phyloP scores from a whole-genome alignment of 2,329 filamentous ascomycete species.

The Xylariomycetidae sp. region DNA sequence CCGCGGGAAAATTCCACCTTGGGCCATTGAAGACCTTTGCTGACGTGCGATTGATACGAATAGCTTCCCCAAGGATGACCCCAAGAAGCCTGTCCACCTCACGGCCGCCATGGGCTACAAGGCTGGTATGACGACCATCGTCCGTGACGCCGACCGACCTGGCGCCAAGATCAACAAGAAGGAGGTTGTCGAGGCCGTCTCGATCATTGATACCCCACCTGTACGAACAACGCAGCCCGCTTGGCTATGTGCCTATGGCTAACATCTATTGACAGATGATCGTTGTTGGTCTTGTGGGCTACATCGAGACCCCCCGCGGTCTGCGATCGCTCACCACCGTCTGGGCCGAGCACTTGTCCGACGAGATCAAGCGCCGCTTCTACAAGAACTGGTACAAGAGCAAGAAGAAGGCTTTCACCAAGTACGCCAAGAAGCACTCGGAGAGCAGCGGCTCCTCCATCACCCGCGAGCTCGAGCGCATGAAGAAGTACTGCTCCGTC shows the following conservation, averaged over 20 bases:
- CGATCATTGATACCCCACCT: constrained; percentile 87
- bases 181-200: constrained; percentile 85
- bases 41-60: constrained; percentile 15
- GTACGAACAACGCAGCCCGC: constrained; percentile 84
- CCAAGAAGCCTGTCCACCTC: constrained; percentile 98
- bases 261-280: constrained; percentile 81
- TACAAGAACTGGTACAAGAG: constrained; percentile 99
- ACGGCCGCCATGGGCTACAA: constrained; percentile 99
- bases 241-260: constrained; percentile 68
- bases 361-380: constrained; percentile 99
- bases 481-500: constrained; percentile 99
- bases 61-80: constrained; percentile 99
- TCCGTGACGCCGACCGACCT: constrained; percentile 97
- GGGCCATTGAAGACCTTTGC: constrained; percentile 11
- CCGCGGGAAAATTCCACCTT: too few species aligned
- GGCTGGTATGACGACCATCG: constrained; percentile 99
- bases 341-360: constrained; percentile 98
- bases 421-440: constrained; percentile 99
- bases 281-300: constrained; percentile 98
- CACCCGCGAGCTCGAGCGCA: constrained; percentile 97
- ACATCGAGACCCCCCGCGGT: constrained; percentile 99
- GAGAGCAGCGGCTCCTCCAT: constrained; percentile 86
- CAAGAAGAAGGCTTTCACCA: constrained; percentile 99
- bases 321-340: constrained; percentile 98
- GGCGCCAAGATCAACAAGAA: constrained; percentile 99